Evolutionary conservation across 768 basidiomycete genomes (phyloP).

Genomic region (Lyophyllum semitale): DNA sequence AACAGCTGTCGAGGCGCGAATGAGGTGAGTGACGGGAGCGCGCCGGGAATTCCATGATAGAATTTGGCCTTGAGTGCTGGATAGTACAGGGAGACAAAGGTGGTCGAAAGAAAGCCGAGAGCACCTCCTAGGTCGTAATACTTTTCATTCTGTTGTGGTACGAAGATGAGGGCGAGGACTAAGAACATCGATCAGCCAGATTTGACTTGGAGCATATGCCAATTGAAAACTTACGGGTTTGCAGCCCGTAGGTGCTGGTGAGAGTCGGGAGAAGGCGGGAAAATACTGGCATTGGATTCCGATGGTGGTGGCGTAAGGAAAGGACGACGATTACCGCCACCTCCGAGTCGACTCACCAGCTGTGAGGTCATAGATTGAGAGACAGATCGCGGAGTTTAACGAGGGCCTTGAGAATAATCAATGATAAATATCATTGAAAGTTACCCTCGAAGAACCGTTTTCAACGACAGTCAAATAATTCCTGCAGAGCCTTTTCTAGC

Average conservation of each 20-base stretch:
- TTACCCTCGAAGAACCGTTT: no score
- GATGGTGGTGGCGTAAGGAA: slow-evolving; percentile 3
- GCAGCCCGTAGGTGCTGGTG: slow-evolving; percentile 51
- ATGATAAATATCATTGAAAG: neutral
- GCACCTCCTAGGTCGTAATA: slow-evolving; percentile 71
- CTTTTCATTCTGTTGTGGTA: slow-evolving; percentile 65
- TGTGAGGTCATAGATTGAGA: neutral
- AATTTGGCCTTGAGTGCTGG: slow-evolving; percentile 54
- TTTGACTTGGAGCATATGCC: no score
- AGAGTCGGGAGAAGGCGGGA: slow-evolving; percentile 54
- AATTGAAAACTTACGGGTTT: slow-evolving; percentile 45
- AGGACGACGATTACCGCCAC: neutral
- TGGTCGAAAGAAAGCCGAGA: slow-evolving; percentile 64
- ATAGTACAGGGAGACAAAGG: slow-evolving; percentile 63
- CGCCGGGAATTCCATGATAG: slow-evolving; percentile 36
- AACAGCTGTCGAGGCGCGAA: slow-evolving; percentile 66
- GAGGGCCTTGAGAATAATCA: neutral
- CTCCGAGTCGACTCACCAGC: no score
- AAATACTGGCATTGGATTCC: slow-evolving; percentile 44
- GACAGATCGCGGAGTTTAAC: neutral
- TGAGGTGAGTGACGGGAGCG: slow-evolving; percentile 42
- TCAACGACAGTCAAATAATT: no score
- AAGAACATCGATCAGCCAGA: no score
- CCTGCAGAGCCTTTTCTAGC: no score
- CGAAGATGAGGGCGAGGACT: slow-evolving; percentile 62